Evolutionary conservation across 306 rosid genomes (phyloP).

Genomic region (Citrullus colocynthis): DNA sequence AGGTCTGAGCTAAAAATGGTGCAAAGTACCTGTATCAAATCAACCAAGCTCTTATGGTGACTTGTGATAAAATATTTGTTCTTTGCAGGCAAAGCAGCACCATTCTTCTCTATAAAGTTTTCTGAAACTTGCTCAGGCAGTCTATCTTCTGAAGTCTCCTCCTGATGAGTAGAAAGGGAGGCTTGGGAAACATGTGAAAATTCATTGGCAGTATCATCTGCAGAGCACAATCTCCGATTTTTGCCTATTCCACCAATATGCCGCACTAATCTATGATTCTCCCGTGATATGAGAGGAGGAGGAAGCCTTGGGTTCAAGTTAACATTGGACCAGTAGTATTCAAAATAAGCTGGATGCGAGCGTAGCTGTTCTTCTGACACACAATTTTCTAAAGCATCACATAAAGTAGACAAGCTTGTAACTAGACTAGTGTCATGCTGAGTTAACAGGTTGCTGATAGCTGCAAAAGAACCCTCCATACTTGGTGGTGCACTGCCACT

Average conservation of each 20-base stretch:
- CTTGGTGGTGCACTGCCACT: conserved; percentile 67
- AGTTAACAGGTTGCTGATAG: conserved; percentile 26
- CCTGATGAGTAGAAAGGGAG: conserved; percentile 52
- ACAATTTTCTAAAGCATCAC: conserved; percentile 10
- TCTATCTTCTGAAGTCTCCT: conserved; percentile 56
- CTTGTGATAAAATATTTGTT: conserved; percentile 16
- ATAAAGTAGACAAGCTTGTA: conserved; percentile 20
- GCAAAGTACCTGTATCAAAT: conserved; percentile 45
- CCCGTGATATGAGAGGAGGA: conserved; percentile 48
- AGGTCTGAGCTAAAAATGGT: neutral
- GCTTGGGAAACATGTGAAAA: conserved; percentile 33
- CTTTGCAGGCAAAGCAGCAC: conserved; percentile 14
- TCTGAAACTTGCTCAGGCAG: conserved; percentile 36
- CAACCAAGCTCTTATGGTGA: conserved; percentile 42
- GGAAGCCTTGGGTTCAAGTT: conserved; percentile 62
- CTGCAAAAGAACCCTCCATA: conserved; percentile 52
- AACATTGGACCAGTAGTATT: conserved; percentile 39
- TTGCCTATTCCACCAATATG: conserved; percentile 37
- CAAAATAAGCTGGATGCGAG: conserved; percentile 45
- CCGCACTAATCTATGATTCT: conserved; percentile 33
- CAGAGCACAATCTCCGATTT: conserved; percentile 27
- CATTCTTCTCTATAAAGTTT: conserved; percentile 19
- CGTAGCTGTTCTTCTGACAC: conserved; percentile 37
- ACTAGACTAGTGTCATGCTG: conserved; percentile 22
- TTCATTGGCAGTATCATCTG: conserved; percentile 40